These are phyloP conservation scores for Coelastrella sp. DNA, from an alignment of 139 green algal genomes.

Conservation along the genomic window DNA sequence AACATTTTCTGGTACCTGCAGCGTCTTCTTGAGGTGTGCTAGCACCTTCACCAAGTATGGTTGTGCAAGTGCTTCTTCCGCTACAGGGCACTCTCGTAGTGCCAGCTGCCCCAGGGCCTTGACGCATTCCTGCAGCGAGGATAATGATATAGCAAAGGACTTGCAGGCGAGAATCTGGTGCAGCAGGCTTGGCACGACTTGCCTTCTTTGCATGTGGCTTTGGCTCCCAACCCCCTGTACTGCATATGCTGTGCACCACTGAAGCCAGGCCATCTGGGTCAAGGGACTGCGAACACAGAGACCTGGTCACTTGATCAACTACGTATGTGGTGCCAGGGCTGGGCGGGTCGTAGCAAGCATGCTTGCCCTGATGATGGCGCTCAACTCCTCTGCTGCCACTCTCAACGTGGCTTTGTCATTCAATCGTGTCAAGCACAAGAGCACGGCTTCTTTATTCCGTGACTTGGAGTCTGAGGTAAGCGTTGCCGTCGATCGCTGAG, in stretches of 20 bases:
- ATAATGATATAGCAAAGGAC: background rate
- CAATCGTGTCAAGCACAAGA: slow-evolving; percentile 45
- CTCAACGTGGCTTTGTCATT: slow-evolving; percentile 61
- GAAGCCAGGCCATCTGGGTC: slow-evolving; percentile 37
- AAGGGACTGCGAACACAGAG: background rate
- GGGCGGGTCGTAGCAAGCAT: too few relatives aligned
- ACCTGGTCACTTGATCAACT: too few relatives aligned
- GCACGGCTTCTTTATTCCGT: slow-evolving; percentile 17
- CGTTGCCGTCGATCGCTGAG: background rate
- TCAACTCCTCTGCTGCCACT: slow-evolving; percentile 56
- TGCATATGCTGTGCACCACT: slow-evolving; percentile 57
- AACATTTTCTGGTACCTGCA: slow-evolving; percentile 43
- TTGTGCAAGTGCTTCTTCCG: slow-evolving; percentile 46
- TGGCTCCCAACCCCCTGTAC: slow-evolving; percentile 47
- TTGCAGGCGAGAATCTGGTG: too few relatives aligned
- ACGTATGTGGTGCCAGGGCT: too few relatives aligned
- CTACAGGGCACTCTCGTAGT: slow-evolving; percentile 42
- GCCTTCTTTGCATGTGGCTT: slow-evolving; percentile 60
- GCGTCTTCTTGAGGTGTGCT: slow-evolving; percentile 49
- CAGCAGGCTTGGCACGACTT: background rate
- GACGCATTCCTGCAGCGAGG: slow-evolving; percentile 51
- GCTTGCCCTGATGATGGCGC: slow-evolving; percentile 46
- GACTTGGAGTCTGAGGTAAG: background rate
- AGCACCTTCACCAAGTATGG: slow-evolving; percentile 54
- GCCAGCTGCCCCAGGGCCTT: slow-evolving; percentile 52